Evolutionary conservation across 2,329 filamentous ascomycete genomes (phyloP), one percentile per base, ranked within the genome.

Genomic region (Xenosphaeropsis pyriputrescens): DNA sequence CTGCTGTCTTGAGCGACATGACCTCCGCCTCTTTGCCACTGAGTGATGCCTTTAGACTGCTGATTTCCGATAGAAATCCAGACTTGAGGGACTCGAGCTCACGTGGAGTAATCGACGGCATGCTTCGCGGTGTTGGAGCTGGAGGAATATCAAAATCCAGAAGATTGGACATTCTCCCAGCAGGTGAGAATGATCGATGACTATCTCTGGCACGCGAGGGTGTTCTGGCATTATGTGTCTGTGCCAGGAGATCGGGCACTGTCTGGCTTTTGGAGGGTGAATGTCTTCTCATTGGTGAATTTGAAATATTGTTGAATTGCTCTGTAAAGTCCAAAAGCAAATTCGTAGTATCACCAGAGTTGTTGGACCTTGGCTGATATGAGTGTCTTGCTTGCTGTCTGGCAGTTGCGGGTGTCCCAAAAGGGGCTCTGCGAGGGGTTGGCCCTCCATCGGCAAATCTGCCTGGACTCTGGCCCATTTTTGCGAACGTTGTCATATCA

Each of bases 111-210:
- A 96, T 81, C 7, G 80, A 85, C 0, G 91, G 91, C 29, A 96
- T 73, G 39, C 85, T 94, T 43, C 89, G 78, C 12, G 91, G 91
- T 1, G 91, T 96, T 2, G 89, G 86, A 47, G 86, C 77, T 0
- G 89, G 85, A n/a, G 88, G 86, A 8, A 96, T 81, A 50, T 96
- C 91, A 54, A 93, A 91, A 58, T 93, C 85, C 34, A 93, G 72
- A 32, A 91, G 70, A 50, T 80, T 84, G 26, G 75, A 67, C 47
- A 83, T 75, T 46, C 30, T 52, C 41, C 34, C 51, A 39, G 32
- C 52, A 50, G 11, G 42, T 33, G 17, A 50, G 45, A 11, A 49
- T 49, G 11, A 50, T 52, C 13, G 45, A 41, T 35, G 44, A 38
- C 41, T 43, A 49, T 17, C 44, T 33, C 37, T 40, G 17, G 8